A percentile compares a stretch with the other conserved stretches of the same genome.
These are phyloP conservation scores for Paralagenidium karlingii DNA, from an alignment of 352 stramenopile genomes.

Conservation along the genomic window DNA sequence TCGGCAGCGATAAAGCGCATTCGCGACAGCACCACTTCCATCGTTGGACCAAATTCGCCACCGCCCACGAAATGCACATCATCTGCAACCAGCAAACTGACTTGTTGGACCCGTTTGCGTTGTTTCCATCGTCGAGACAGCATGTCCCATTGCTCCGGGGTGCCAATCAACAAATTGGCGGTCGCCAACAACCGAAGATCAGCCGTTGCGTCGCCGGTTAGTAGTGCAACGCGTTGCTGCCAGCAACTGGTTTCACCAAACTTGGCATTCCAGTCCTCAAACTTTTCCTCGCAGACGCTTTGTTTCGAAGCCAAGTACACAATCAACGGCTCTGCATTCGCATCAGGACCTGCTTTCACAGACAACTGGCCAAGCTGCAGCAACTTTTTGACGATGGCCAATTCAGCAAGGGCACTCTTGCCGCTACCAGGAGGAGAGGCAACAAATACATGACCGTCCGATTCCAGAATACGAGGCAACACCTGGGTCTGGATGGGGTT, in stretches of 20 bases:
- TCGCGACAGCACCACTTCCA: constrained; percentile 96
- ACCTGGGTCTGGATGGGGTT: constrained; percentile 99
- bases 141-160: constrained; percentile 93
- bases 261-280: constrained; percentile 76
- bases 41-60: constrained; percentile 77
- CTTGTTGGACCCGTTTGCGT: constrained; percentile 90
- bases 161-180: constrained; percentile 90
- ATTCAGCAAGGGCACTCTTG: constrained; percentile 90
- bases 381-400: constrained; percentile 93
- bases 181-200: constrained; percentile 89
- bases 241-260: constrained; percentile 73
- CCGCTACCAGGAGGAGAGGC: constrained; percentile 92
- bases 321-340: constrained; percentile 63
- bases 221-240: constrained; percentile 75
- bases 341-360: constrained; percentile 18
- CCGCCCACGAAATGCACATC: constrained; percentile 96
- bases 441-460: constrained; percentile 91
- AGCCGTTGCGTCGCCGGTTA: constrained; percentile 90
- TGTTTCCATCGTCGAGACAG: constrained; percentile 95
- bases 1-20: constrained; percentile 96
- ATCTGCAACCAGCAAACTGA: constrained; percentile 93
- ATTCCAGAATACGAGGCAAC: constrained; percentile 93
- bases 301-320: constrained; percentile 93
- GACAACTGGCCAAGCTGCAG: constrained; percentile 24
- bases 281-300: constrained; percentile 42